Evolutionary conservation across 257 asterid genomes (phyloP).

Genomic region (Ocimum tenuiflorum): DNA sequence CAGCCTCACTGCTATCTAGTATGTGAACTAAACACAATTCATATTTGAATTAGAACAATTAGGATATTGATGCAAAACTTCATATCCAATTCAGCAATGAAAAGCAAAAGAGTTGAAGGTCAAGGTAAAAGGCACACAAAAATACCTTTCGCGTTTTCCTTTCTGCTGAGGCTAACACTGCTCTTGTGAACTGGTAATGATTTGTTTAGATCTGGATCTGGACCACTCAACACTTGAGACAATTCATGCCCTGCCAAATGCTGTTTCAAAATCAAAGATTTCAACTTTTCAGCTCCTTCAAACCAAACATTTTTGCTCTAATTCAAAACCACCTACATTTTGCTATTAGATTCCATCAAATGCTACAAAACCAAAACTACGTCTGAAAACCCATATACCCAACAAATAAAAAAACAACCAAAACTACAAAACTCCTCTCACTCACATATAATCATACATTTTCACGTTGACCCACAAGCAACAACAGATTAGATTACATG

Average conservation of each 20-base stretch:
- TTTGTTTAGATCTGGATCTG: constrained; percentile 80
- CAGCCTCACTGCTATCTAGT: constrained; percentile 58
- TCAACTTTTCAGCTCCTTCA: constrained; percentile 42
- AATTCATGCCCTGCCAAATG: constrained; percentile 67
- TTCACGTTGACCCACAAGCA: no score
- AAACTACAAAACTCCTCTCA: neutral
- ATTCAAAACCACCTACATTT: no score
- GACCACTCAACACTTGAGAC: constrained; percentile 58
- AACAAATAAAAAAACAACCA: constrained; percentile 6
- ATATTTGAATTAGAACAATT: constrained; percentile 15
- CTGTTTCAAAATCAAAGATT: constrained; percentile 70
- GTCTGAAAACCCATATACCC: no score
- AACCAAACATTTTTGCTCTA: constrained; percentile 13
- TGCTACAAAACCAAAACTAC: no score
- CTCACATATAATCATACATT: neutral
- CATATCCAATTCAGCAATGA: constrained; percentile 1
- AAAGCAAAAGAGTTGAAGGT: constrained; percentile 6
- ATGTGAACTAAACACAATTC: constrained; percentile 38
- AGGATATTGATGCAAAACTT: constrained; percentile 15
- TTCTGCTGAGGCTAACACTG: constrained; percentile 44
- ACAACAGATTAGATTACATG: no score
- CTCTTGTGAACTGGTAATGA: constrained; percentile 34
- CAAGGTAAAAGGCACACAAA: constrained; percentile 13
- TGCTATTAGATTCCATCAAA: constrained; percentile 9
- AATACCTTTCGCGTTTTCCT: constrained; percentile 73